Evolutionary conservation across 164 flowering plant species (phyloP).

Genomic region (Nymphaea colorata): DNA sequence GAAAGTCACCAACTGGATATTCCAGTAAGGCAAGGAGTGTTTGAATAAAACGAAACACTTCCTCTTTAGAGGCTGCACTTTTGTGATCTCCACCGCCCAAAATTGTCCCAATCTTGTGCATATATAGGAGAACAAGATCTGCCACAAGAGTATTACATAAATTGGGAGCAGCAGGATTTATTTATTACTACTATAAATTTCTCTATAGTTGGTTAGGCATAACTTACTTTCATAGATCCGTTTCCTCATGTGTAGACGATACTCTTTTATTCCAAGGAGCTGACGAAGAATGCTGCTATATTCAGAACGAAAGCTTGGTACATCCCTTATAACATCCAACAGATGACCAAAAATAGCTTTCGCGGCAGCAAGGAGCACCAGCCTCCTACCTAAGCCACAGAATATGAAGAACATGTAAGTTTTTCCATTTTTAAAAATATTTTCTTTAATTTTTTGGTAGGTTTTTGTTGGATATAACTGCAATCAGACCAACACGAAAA

Average conservation of each 20-base stretch:
- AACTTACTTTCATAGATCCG: conserved; percentile 63
- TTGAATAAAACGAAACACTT: conserved; percentile 51
- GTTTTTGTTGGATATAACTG: too few relatives aligned
- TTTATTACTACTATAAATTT: too few relatives aligned
- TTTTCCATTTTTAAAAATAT: too few relatives aligned
- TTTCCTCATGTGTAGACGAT: conserved; percentile 69
- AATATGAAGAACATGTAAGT: too few relatives aligned
- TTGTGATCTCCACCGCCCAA: conserved; percentile 21
- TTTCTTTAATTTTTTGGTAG: too few relatives aligned
- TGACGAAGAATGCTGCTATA: conserved; percentile 70
- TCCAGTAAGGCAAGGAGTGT: conserved; percentile 84
- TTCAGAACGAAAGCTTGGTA: conserved; percentile 73
- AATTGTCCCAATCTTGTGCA: conserved; percentile 52
- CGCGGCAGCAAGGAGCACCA: conserved; percentile 46
- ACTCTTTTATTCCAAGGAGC: conserved; percentile 52
- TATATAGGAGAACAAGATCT: conserved; percentile 57
- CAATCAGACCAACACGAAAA: too few relatives aligned
- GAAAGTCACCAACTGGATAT: conserved; percentile 89
- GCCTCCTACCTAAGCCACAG: conserved; percentile 29
- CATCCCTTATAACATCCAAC: conserved; percentile 59
- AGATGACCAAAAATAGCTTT: conserved; percentile 63
- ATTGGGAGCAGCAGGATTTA: neutral
- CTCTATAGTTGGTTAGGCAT: neutral
- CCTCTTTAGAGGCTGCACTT: conserved; percentile 48
- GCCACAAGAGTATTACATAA: conserved; percentile 4